Evolutionary conservation across 805 yeast species (phyloP).

Genomic region (Trichomonascus vanleenenianus): DNA sequence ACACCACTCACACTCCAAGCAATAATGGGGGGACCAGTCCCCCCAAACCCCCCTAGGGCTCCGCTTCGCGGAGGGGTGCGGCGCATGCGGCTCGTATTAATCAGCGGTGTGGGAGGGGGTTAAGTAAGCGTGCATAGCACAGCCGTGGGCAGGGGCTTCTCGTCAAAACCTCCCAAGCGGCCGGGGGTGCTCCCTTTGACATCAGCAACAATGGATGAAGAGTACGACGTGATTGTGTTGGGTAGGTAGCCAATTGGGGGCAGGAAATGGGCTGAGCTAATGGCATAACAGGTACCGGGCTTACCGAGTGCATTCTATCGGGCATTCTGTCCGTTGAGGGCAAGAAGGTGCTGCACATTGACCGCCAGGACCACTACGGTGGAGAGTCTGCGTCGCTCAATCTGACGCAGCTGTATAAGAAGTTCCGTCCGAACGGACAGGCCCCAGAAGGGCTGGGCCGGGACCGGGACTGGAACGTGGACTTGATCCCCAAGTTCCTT

Average conservation of each 20-base stretch:
- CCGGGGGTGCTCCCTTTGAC: neutral
- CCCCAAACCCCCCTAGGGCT: too few relatives aligned
- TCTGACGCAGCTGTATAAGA: constrained; percentile 52
- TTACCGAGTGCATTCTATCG: constrained; percentile 91
- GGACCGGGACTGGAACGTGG: constrained; percentile 97
- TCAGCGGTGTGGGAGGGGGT: too few relatives aligned
- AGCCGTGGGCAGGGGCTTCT: neutral
- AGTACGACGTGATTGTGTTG: constrained; percentile 92
- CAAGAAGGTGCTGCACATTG: constrained; percentile 93
- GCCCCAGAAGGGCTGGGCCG: constrained; percentile 65
- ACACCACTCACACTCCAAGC: too few relatives aligned
- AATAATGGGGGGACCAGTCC: too few relatives aligned
- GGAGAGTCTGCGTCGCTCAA: constrained; percentile 38
- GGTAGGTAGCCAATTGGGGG: constrained; percentile 42
- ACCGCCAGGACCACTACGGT: constrained; percentile 93
- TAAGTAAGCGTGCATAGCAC: too few relatives aligned
- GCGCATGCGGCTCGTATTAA: too few relatives aligned
- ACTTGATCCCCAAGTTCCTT: constrained; percentile 89
- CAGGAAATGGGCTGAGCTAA: neutral
- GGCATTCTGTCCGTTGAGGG: constrained; percentile 97
- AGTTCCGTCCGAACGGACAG: constrained; percentile 76
- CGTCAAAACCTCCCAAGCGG: neutral
- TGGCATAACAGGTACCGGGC: constrained; percentile 40
- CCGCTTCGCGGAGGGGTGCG: too few relatives aligned
- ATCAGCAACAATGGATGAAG: constrained; percentile 65